Percentiles rank a stretch among this genome's conserved stretches.
phyloP scores from a whole-genome alignment of 352 stramenopile genomes.

The Pythium rhizo-oryzae region DNA sequence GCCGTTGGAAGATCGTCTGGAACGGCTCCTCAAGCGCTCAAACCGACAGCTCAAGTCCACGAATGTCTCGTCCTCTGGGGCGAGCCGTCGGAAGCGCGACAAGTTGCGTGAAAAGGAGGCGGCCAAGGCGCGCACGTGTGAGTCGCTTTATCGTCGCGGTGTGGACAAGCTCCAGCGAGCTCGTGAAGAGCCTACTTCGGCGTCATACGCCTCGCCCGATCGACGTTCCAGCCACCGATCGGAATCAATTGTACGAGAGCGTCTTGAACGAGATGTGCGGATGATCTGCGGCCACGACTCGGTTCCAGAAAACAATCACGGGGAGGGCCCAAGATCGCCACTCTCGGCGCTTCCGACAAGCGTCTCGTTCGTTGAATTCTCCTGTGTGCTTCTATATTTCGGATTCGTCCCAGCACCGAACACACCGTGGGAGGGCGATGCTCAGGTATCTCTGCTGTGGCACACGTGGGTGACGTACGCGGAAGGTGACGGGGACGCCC shows the following conservation, averaged over 20 bases:
- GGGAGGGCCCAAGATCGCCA: neutral
- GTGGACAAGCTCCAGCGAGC: conserved; percentile 37
- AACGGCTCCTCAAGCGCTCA: conserved; percentile 32
- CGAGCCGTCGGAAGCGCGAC: neutral
- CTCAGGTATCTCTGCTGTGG: conserved; percentile 51
- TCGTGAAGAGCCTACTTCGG: conserved; percentile 16
- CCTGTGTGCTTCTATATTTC: conserved; percentile 60
- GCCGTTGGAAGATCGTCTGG: conserved; percentile 35
- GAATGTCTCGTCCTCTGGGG: neutral
- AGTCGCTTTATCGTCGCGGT: conserved; percentile 54
- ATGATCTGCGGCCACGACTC: conserved; percentile 32
- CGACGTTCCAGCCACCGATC: conserved; percentile 31
- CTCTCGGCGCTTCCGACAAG: neutral
- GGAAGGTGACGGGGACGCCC: conserved; percentile 17
- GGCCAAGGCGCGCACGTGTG: conserved; percentile 37
- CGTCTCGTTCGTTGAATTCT: conserved; percentile 52
- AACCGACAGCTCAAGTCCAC: no score
- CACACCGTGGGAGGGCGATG: conserved; percentile 37
- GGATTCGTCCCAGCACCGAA: conserved; percentile 48
- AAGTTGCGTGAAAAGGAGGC: conserved; percentile 20
- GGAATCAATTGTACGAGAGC: conserved; percentile 41
- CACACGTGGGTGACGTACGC: conserved; percentile 46
- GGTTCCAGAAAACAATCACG: neutral
- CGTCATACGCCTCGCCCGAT: neutral
- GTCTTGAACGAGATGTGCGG: conserved; percentile 33